Evolutionary conservation across 148 eudicot species (phyloP).

Genomic region (Fallopia convolvulus): DNA sequence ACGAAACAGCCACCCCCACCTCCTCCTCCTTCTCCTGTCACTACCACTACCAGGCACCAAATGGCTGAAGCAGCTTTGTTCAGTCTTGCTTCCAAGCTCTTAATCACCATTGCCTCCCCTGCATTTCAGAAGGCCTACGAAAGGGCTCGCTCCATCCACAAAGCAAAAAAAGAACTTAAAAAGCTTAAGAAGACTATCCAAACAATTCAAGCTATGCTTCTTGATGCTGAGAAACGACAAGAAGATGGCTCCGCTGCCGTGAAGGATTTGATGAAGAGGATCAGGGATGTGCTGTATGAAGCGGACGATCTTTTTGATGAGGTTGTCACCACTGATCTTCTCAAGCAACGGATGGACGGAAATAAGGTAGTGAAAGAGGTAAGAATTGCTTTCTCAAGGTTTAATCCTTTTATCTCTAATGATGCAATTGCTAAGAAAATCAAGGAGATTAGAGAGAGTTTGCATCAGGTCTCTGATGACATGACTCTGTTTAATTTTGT

Average conservation of each 20-base stretch:
- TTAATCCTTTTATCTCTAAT: not conserved
- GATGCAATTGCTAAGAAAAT: not conserved
- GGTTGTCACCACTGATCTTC: not conserved
- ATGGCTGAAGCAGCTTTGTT: no score
- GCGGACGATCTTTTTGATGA: conserved; percentile 19
- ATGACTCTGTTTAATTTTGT: not conserved
- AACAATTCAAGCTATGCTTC: conserved; percentile 9
- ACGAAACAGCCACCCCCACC: no score
- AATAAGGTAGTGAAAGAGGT: not conserved
- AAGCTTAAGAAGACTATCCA: conserved; percentile 7
- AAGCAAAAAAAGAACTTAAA: not conserved
- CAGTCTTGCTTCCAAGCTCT: not conserved
- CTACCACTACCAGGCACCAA: no score
- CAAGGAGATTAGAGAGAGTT: not conserved
- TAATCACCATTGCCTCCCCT: not conserved
- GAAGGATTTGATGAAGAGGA: not conserved
- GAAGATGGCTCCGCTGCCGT: not conserved
- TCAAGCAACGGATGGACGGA: not conserved
- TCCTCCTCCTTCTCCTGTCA: no score
- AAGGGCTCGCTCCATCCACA: not conserved
- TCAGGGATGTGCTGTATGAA: conserved; percentile 9
- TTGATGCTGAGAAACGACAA: conserved; percentile 6
- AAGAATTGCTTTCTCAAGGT: not conserved
- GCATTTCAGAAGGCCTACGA: not conserved
- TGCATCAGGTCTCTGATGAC: not conserved